phyloP scores from a whole-genome alignment of 441 rosid genomes.

The Populus hybrid region DNA sequence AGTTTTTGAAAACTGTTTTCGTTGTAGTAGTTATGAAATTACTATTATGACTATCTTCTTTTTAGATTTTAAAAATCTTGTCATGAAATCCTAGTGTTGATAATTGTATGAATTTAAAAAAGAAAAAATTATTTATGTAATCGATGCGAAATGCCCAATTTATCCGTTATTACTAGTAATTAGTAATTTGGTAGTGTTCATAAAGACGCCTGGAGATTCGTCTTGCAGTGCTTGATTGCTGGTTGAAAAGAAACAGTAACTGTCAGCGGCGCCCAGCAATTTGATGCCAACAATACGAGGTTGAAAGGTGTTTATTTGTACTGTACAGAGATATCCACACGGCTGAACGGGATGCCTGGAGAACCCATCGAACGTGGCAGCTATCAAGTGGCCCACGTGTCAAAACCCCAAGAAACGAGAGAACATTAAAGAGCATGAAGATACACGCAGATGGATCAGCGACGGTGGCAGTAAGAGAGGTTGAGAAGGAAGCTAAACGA shows the following conservation, averaged over 20 bases:
- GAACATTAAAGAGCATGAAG: constrained; percentile 13
- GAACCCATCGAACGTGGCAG: constrained; percentile 3
- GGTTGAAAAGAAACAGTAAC: neutral
- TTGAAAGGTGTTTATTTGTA: neutral
- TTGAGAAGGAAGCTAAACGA: no score
- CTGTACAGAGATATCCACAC: neutral
- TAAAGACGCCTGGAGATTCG: neutral
- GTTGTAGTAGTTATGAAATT: no score
- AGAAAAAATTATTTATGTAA: no score
- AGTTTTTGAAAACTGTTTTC: rapidly evolving
- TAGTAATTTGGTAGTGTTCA: no score
- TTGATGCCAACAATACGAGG: constrained; percentile 35
- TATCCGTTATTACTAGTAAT: no score
- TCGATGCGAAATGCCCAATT: no score
- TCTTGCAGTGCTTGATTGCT: neutral
- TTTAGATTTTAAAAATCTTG: no score
- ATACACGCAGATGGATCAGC: neutral
- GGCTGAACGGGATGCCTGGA: constrained; percentile 6
- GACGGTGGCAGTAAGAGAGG: neutral
- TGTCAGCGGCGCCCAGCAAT: neutral
- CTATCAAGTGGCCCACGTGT: constrained; percentile 37
- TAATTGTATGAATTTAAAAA: no score
- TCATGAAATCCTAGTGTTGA: rapidly evolving
- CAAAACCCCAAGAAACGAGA: constrained; percentile 26
- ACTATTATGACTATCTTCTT: no score